phyloP scores from a whole-genome alignment of 305 asterid species.

The Euphrasia arctica region DNA sequence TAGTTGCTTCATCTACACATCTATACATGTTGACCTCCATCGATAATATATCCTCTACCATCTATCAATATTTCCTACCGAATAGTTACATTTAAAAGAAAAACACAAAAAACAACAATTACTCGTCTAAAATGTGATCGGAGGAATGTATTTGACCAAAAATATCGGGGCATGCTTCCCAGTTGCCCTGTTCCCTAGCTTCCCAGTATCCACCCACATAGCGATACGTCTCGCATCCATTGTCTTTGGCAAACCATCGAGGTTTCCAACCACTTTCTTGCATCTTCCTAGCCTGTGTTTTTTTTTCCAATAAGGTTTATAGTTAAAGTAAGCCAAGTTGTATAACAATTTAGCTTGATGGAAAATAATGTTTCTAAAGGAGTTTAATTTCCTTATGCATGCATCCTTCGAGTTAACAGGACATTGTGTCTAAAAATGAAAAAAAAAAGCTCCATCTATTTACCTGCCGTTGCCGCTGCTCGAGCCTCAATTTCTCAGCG shows the following conservation, averaged over 20 bases:
- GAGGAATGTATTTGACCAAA: conserved; percentile 67
- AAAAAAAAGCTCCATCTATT: not conserved
- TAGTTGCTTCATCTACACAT: conserved; percentile 27
- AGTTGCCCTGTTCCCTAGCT: conserved; percentile 69
- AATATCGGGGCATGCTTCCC: conserved; percentile 93
- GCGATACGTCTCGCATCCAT: conserved; percentile 50
- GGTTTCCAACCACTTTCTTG: conserved; percentile 98
- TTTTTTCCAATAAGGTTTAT: not conserved
- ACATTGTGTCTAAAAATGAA: not conserved
- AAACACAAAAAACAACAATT: not conserved
- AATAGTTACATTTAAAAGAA: not conserved
- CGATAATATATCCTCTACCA: conserved; percentile 24
- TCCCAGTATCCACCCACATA: conserved; percentile 93
- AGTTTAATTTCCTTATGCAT: conserved; percentile 1
- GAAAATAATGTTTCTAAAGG: not conserved
- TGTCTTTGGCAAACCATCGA: conserved; percentile 73
- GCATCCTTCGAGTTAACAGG: conserved; percentile 9
- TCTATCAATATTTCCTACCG: conserved; percentile 23
- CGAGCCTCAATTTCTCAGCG: conserved; percentile 55
- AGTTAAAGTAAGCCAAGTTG: not conserved
- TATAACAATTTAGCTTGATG: not conserved
- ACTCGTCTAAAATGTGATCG: conserved; percentile 54
- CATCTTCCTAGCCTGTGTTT: conserved; percentile 77
- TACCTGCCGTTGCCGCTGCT: conserved; percentile 70
- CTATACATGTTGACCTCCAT: conserved; percentile 24